Conservation (phyloP, 345 rosid genomes). For the Pugionium dolabratum region DNA sequence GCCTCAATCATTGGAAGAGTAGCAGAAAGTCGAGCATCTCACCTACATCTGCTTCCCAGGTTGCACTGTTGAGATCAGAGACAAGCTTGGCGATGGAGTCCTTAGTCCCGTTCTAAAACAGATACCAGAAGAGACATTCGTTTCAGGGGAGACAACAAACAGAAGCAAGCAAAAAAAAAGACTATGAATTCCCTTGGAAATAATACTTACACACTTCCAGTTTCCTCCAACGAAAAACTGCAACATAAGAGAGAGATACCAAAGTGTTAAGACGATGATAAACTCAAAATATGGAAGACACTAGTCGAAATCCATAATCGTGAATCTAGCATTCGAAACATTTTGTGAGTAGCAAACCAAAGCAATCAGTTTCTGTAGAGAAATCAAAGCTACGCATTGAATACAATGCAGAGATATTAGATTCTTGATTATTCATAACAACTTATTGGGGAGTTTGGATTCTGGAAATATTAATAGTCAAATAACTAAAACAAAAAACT, state of each 20-base stretch:
- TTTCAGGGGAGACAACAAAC: neutral
- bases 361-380: constrained; percentile 6
- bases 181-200: neutral
- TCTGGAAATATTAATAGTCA: no score
- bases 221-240: constrained; percentile 99
- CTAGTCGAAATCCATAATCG: neutral
- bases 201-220: constrained; percentile 94
- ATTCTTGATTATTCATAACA: no score
- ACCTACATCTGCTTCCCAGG: constrained; percentile 93
- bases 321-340: constrained; percentile 11
- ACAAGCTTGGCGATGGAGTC: constrained; percentile 88
- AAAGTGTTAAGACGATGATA: constrained; percentile 1
- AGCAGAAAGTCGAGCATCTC: constrained; percentile 36
- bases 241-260: constrained; percentile 38
- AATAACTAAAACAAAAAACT: no score
- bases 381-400: neutral
- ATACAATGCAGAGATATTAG: no score
- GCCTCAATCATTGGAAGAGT: neutral
- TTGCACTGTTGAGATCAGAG: constrained; percentile 78
- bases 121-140: constrained; percentile 17
- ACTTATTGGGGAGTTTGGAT: no score
- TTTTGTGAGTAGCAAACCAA: constrained; percentile 1
- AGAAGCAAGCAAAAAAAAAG: neutral
- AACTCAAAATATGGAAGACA: neutral
- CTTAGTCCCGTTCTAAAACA: constrained; percentile 81